Evolutionary conservation across 1,284 basidiomycete species (phyloP).

Genomic region (Naganishia albida): DNA sequence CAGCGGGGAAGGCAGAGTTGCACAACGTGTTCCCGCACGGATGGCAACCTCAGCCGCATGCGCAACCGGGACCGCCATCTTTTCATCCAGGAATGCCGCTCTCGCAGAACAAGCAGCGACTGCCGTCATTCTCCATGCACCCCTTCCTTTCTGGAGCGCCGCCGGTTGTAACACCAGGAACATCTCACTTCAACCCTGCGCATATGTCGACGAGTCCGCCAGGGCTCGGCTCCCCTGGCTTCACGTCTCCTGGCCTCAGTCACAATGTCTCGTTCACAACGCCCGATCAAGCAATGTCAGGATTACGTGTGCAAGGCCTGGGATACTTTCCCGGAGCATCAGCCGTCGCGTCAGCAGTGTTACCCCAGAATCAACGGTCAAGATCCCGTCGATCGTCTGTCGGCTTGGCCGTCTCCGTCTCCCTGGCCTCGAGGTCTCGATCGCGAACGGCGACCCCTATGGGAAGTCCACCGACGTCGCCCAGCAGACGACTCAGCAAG

Average conservation of each 20-base stretch:
- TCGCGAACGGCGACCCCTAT: slow-evolving; percentile 20
- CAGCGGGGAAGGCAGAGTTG: neutral
- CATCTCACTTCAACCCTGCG: slow-evolving; percentile 1
- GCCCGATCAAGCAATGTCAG: slow-evolving; percentile 20
- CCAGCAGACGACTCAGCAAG: slow-evolving; percentile 20
- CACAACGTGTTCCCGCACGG: slow-evolving; percentile 13
- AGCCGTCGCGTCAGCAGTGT: neutral
- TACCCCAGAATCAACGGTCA: slow-evolving; percentile 8
- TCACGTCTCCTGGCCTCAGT: slow-evolving; percentile 11
- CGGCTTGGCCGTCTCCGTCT: slow-evolving; percentile 32
- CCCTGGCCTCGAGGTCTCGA: slow-evolving; percentile 28
- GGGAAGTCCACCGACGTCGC: slow-evolving; percentile 31
- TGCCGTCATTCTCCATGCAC: slow-evolving; percentile 17
- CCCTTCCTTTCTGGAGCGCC: slow-evolving; percentile 4
- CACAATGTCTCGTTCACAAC: slow-evolving; percentile 29
- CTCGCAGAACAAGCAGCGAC: slow-evolving; percentile 1
- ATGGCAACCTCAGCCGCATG: slow-evolving; percentile 10
- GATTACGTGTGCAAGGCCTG: slow-evolving; percentile 4
- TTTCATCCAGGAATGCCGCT: slow-evolving; percentile 6
- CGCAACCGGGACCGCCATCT: neutral
- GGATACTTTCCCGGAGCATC: slow-evolving; percentile 5
- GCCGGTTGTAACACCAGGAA: neutral
- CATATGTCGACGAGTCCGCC: slow-evolving; percentile 7
- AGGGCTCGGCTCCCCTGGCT: slow-evolving; percentile 1
- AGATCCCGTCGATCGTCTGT: slow-evolving; percentile 32